Evolutionary conservation across 2,329 filamentous ascomycete genomes (phyloP).

Genomic region (Tricladium varicosporioides): DNA sequence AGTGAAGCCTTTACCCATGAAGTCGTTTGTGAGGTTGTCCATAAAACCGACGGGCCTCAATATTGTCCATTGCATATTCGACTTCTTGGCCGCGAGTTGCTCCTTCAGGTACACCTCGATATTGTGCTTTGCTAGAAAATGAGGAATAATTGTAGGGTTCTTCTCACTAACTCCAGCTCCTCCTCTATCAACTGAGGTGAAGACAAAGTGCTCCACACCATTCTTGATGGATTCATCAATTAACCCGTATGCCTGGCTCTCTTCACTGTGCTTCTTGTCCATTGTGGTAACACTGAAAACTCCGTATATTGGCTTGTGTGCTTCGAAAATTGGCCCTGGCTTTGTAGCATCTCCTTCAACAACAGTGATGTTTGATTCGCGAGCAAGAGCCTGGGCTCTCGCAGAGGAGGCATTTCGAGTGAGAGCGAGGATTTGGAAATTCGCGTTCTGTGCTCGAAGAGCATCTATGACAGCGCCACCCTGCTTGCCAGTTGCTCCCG

Average conservation of each 20-base stretch:
- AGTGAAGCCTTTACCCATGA: constrained; percentile 22
- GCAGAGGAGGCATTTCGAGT: constrained; percentile 48
- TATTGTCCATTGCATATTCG: constrained; percentile 53
- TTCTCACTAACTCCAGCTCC: constrained; percentile 44
- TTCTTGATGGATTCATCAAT: constrained; percentile 54
- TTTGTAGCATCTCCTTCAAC: constrained; percentile 54
- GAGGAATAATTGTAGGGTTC: constrained; percentile 48
- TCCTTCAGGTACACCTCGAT: constrained; percentile 55
- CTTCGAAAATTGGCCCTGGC: constrained; percentile 44
- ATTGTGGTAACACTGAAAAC: constrained; percentile 48
- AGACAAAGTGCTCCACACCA: constrained; percentile 60
- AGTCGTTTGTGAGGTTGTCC: constrained; percentile 40
- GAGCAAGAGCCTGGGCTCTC: constrained; percentile 43
- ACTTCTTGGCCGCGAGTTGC: constrained; percentile 32
- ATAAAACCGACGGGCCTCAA: constrained; percentile 56
- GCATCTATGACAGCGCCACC: constrained; percentile 35
- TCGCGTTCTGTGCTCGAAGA: constrained; percentile 34
- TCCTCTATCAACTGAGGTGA: constrained; percentile 62
- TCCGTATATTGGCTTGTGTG: constrained; percentile 46
- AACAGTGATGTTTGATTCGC: constrained; percentile 45
- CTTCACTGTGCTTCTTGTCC: constrained; percentile 41
- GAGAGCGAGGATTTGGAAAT: constrained; percentile 50
- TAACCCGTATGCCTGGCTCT: constrained; percentile 49
- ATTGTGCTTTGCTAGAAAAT: constrained; percentile 52
- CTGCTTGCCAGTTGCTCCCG: constrained; percentile 38